These are phyloP conservation scores for Ustanciosporium gigantosporum DNA, from an alignment of 1,284 basidiomycete genomes.

Conservation along the genomic window DNA sequence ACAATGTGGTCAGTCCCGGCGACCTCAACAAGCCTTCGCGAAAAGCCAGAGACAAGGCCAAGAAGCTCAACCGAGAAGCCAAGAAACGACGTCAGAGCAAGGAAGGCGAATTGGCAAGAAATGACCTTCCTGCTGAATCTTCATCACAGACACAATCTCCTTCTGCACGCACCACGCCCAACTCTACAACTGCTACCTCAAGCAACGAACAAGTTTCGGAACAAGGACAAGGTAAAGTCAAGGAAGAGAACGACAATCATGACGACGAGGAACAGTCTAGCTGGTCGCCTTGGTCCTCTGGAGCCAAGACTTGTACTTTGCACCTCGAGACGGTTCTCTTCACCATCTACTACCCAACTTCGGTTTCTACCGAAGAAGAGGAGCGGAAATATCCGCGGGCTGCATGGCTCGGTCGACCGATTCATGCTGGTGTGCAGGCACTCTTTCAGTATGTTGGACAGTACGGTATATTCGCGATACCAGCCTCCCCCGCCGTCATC, in stretches of 20 bases:
- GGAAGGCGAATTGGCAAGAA: no score
- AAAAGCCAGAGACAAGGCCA: conserved; percentile 7
- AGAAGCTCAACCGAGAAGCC: conserved; percentile 8
- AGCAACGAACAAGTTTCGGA: background rate
- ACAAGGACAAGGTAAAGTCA: background rate
- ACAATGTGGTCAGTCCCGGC: conserved; percentile 19
- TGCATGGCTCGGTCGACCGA: conserved; percentile 47
- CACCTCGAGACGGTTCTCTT: conserved; percentile 52
- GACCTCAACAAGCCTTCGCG: conserved; percentile 19
- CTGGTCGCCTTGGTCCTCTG: conserved; percentile 26
- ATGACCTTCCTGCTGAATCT: no score
- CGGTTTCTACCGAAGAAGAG: conserved; percentile 6
- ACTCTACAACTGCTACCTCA: no score
- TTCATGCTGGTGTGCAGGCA: conserved; percentile 25
- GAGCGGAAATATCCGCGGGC: conserved; percentile 20
- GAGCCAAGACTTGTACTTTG: conserved; percentile 36
- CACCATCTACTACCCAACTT: conserved; percentile 47
- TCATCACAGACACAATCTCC: no score
- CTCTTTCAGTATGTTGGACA: conserved; percentile 46
- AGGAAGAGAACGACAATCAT: conserved; percentile 1
- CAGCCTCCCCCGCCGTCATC: conserved; percentile 39
- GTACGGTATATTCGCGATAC: conserved; percentile 40
- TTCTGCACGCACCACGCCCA: no score
- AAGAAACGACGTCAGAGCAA: conserved; percentile 9
- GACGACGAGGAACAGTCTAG: conserved; percentile 1